These are phyloP conservation scores for Metschnikowia noctiluminum DNA, from an alignment of 805 yeast genomes.

Conservation along the genomic window DNA sequence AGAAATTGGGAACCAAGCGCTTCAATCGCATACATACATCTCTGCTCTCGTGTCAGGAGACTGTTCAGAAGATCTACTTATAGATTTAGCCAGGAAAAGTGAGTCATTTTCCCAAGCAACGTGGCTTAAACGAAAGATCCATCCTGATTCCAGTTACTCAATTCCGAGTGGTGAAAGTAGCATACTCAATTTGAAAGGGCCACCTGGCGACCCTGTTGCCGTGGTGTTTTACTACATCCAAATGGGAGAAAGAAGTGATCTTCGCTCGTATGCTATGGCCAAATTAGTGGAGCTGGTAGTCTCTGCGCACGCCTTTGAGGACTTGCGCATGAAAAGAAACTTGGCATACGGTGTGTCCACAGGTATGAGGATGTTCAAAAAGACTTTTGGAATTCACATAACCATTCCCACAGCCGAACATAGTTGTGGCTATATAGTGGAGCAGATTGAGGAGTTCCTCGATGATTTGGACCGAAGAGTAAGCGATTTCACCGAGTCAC, in stretches of 20 bases:
- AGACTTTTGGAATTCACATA: constrained; percentile 57
- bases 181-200: background rate
- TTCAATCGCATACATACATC: constrained; percentile 27
- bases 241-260: constrained; percentile 46
- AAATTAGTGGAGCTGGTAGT: constrained; percentile 46
- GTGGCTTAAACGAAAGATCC: background rate
- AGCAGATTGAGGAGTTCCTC: constrained; percentile 48
- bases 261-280: constrained; percentile 36
- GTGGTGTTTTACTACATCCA: constrained; percentile 55
- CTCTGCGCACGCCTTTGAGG: constrained; percentile 40
- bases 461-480: constrained; percentile 36
- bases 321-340: constrained; percentile 52
- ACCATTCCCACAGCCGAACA: constrained; percentile 51
- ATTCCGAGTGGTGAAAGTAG: constrained; percentile 1
- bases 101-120: no score
- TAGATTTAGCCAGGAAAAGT: background rate
- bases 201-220: constrained; percentile 5
- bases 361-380: constrained; percentile 50
- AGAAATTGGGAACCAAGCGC: constrained; percentile 25
- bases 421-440: constrained; percentile 38
- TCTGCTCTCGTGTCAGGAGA: constrained; percentile 55
- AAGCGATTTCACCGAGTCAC: constrained; percentile 25
- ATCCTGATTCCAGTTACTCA: constrained; percentile 6
- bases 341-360: constrained; percentile 62
- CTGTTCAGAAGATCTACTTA: constrained; percentile 18